These are phyloP conservation scores for Tillandsia fasciculata DNA, from an alignment of 176 grass and related monocot genomes.

Conservation along the genomic window DNA sequence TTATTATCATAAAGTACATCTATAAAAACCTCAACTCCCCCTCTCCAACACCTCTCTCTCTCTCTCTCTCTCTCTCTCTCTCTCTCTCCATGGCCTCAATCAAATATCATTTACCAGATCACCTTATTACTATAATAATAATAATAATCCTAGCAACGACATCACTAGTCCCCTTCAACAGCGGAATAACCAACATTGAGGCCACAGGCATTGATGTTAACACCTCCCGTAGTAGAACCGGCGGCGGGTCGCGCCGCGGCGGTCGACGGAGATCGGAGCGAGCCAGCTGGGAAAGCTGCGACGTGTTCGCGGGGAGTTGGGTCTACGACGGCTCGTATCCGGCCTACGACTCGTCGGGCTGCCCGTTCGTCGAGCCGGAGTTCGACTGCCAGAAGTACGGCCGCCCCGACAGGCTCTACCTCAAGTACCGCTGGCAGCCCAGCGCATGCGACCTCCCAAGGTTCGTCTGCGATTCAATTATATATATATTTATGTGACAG, in stretches of 20 bases:
- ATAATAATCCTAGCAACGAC: no score
- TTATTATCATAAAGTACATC: not conserved
- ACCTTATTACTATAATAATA: not conserved
- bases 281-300: slow-evolving; percentile 34
- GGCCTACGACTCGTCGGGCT: slow-evolving; percentile 52
- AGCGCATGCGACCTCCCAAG: slow-evolving; percentile 68
- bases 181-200: not conserved
- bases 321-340: slow-evolving; percentile 49
- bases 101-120: not conserved
- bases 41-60: not conserved
- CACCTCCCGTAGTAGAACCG: not conserved
- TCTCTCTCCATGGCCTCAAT: not conserved
- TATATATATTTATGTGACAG: not conserved
- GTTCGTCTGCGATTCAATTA: not conserved
- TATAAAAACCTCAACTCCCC: not conserved
- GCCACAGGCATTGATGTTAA: not conserved
- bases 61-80: not conserved
- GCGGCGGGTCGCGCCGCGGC: not conserved
- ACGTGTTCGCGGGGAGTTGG: slow-evolving; percentile 89
- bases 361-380: slow-evolving; percentile 81
- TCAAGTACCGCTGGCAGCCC: slow-evolving; percentile 84
- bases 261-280: not conserved
- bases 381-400: slow-evolving; percentile 89
- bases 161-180: no score
- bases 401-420: slow-evolving; percentile 63